phyloP scores from a whole-genome alignment of 176 grass and related monocot genomes.

The Dendrocalamus sinicus region DNA sequence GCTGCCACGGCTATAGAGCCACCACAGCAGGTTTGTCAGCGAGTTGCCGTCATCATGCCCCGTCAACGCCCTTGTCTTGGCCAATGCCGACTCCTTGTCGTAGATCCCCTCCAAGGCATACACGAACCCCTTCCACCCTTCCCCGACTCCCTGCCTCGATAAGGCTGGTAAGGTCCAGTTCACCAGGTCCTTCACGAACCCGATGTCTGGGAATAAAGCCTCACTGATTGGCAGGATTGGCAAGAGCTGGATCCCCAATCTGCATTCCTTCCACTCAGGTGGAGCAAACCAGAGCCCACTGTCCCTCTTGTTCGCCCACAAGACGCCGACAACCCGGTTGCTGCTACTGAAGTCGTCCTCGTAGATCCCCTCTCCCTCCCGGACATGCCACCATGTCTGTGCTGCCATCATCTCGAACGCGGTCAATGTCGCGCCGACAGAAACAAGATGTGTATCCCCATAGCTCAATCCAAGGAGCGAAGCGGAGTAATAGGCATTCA shows the following conservation, averaged over 20 bases:
- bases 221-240: constrained; percentile 76
- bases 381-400: constrained; percentile 93
- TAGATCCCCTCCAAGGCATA: constrained; percentile 88
- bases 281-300: constrained; percentile 92
- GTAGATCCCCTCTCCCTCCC: constrained; percentile 58
- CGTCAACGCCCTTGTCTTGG: constrained; percentile 57
- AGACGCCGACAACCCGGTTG: constrained; percentile 69
- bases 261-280: constrained; percentile 77
- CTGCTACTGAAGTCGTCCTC: constrained; percentile 75
- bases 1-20: constrained; percentile 75
- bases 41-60: constrained; percentile 82
- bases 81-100: constrained; percentile 59
- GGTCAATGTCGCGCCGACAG: constrained; percentile 62
- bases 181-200: constrained; percentile 74
- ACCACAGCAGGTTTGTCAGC: constrained; percentile 85
- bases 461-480: constrained; percentile 82
- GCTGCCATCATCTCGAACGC: constrained; percentile 80
- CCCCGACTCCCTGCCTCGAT: constrained; percentile 70
- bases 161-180: constrained; percentile 69
- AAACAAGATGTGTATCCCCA: constrained; percentile 70
- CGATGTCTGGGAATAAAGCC: constrained; percentile 65
- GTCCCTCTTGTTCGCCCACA: constrained; percentile 98
- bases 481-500: constrained; percentile 83
- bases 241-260: constrained; percentile 81
- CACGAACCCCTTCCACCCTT: constrained; percentile 96